Base-by-base conservation (phyloP, 495 filamentous ascomycete species). In the Filosporella fistucella region DNA sequence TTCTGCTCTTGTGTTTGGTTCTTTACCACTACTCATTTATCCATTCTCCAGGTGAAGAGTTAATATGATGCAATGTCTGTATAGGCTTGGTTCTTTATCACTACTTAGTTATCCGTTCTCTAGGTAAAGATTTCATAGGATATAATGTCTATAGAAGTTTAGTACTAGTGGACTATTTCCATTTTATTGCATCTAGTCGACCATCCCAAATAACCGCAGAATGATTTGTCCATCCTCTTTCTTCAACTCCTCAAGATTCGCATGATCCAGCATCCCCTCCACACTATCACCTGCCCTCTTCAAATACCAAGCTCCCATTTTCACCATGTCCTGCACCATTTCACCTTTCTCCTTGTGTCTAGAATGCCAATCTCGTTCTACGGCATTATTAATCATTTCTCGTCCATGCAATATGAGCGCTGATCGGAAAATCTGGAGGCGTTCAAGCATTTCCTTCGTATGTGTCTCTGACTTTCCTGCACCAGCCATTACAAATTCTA, bases 351-450 rank as follows among this genome's bases (percentile, higher is more conserved):
- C 35, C 35, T 38, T 38, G 17, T 38, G 16, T 9, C 8, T 7
- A 9, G 35, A 38, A 9, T 38, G 35, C 35, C 35, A 38, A 8
- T 38, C 35, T 20, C 17, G 35, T 38, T 38, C 35, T 7, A 38
- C 35, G 16, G 35, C 35, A 20, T 38, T 38, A 20, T 38, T 38
- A 9, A 38, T 38, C 35, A 38, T 38, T 20, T 38, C 35, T 20
- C 35, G 35, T 8, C 35, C 35, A n/a, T 30, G 28, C n/a, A 30
- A 30, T 8, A 30, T 30, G 8, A 30, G n/a, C 8, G 28, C 28
- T n/a, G 28, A 30, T 30, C 28, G 28, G n/a, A 30, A 30, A 30
- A 30, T 30, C 28, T 30, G 28, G 28, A 30, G 28, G 28, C n/a
- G 8, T n/a, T 30, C 8, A 30, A n/a, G n/a, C n/a, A n/a, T n/a